These are phyloP conservation scores for Talaromyces nanjingensis DNA, from an alignment of 495 filamentous ascomycete genomes.

Conservation along the genomic window DNA sequence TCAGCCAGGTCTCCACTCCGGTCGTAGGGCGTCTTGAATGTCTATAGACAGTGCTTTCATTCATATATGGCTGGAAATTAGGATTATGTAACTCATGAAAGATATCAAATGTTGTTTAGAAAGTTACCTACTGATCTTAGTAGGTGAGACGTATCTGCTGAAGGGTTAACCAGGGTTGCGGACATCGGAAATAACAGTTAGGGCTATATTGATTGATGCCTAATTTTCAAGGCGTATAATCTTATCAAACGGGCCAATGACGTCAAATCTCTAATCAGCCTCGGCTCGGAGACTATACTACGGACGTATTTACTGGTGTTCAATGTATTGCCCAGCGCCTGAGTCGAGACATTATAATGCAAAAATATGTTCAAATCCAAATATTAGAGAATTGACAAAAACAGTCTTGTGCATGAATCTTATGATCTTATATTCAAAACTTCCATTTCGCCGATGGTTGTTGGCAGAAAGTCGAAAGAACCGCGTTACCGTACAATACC, in stretches of 20 bases:
- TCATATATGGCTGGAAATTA: no score
- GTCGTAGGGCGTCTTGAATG: neutral
- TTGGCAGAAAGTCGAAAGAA: neutral
- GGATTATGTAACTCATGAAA: neutral
- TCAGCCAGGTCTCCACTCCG: neutral
- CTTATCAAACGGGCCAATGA: neutral
- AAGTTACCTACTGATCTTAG: neutral
- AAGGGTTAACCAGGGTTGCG: neutral
- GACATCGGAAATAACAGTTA: neutral
- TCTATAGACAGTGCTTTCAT: neutral
- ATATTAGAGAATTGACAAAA: neutral
- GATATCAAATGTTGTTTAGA: neutral
- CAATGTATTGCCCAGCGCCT: no score
- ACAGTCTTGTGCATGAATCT: neutral
- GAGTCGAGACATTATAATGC: neutral
- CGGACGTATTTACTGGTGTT: neutral
- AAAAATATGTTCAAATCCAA: neutral
- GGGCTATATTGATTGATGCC: no score
- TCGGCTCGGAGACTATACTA: neutral
- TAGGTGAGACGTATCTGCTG: no score
- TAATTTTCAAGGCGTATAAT: neutral
- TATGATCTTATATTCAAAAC: neutral
- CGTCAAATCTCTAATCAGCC: slow-evolving; percentile 3
- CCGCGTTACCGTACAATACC: neutral
- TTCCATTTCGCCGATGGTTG: neutral